Evolutionary conservation across 805 yeast genomes (phyloP).

Genomic region (Scheffersomyces amazonensis): DNA sequence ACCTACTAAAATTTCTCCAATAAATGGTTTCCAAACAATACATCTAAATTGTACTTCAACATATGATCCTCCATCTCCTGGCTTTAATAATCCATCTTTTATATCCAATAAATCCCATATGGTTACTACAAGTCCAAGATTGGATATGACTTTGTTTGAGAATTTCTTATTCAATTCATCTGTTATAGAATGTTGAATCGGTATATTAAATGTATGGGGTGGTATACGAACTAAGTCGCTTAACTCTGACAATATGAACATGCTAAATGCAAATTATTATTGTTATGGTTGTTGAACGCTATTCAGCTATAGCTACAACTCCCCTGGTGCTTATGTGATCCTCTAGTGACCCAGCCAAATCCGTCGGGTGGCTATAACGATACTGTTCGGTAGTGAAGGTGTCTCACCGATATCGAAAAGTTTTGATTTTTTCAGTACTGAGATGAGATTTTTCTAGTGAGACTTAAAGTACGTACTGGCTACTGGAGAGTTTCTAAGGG

Average conservation of each 20-base stretch:
- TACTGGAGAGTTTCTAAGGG: too few relatives aligned
- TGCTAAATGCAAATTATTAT: too few relatives aligned
- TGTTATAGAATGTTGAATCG: constrained; percentile 67
- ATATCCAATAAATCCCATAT: constrained; percentile 81
- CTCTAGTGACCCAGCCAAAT: too few relatives aligned
- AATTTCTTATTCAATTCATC: constrained; percentile 83
- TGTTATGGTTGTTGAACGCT: too few relatives aligned
- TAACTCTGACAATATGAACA: constrained; percentile 83
- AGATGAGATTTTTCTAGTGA: constrained; percentile 2
- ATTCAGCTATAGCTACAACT: too few relatives aligned
- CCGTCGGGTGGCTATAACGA: too few relatives aligned
- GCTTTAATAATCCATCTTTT: constrained; percentile 85
- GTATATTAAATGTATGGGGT: constrained; percentile 76
- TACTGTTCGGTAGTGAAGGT: too few relatives aligned
- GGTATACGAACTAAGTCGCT: constrained; percentile 85
- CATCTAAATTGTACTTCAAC: constrained; percentile 73
- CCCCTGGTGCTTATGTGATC: too few relatives aligned
- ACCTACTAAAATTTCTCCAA: constrained; percentile 90
- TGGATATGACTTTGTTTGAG: constrained; percentile 80
- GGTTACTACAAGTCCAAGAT: constrained; percentile 79
- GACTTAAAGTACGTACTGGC: too few relatives aligned
- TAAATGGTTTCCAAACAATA: constrained; percentile 87
- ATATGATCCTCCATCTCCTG: constrained; percentile 91
- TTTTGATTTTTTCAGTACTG: neutral
- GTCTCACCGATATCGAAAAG: too few relatives aligned